A percentile compares a stretch with the other conserved stretches of the same genome.
phyloP scores from a whole-genome alignment of 2,329 filamentous ascomycete genomes.

The Helicocarpus griseus region DNA sequence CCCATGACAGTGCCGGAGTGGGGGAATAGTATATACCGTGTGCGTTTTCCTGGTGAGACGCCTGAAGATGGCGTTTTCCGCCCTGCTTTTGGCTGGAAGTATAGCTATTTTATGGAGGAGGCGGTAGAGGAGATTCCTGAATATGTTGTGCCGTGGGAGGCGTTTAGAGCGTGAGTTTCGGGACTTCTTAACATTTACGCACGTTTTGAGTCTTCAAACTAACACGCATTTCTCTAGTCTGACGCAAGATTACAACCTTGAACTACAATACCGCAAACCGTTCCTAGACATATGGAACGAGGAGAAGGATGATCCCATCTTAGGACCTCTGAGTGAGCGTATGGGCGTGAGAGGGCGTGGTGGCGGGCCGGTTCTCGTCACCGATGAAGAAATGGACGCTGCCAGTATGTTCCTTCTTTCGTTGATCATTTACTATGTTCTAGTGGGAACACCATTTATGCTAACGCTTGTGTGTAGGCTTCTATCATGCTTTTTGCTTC shows the following conservation, averaged over 20 bases:
- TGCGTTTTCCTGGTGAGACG: constrained; percentile 75
- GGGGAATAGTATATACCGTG: constrained; percentile 88
- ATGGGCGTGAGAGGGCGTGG: constrained; percentile 80
- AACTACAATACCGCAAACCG: constrained; percentile 84
- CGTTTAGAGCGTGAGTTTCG: constrained; percentile 62
- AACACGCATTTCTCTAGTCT: constrained; percentile 35
- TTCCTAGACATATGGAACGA: constrained; percentile 88
- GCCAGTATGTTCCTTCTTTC: constrained; percentile 43
- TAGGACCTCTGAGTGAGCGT: constrained; percentile 82
- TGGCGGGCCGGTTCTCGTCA: constrained; percentile 58
- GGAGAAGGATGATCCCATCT: constrained; percentile 72
- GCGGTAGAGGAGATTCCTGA: constrained; percentile 94
- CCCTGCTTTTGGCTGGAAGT: constrained; percentile 94
- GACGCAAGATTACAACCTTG: constrained; percentile 93
- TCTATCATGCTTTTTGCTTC: constrained; percentile 94
- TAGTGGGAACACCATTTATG: background rate
- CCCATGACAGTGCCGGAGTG: constrained; percentile 62
- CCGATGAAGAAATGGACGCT: constrained; percentile 83
- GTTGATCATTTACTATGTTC: too few relatives aligned
- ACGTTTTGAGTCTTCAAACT: background rate
- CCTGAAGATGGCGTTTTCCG: constrained; percentile 84
- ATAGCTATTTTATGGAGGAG: constrained; percentile 91
- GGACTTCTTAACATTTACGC: background rate
- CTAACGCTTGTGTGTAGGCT: constrained; percentile 35
- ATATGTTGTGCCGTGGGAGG: constrained; percentile 97